phyloP scores from a whole-genome alignment of 441 rosid species.

The Populus trichocarpa region DNA sequence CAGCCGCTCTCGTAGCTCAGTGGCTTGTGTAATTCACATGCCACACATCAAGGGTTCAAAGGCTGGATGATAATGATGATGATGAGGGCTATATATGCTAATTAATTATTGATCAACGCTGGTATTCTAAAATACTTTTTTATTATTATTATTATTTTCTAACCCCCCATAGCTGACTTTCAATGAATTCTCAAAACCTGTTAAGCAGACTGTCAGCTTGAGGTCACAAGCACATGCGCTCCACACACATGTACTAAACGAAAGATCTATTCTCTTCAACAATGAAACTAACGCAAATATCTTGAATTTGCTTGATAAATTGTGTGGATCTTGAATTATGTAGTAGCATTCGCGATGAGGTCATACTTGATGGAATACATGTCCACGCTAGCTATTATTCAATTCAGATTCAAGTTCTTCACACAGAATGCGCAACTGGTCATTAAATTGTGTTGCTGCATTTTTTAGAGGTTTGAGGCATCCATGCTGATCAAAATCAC shows the following conservation, averaged over 20 bases:
- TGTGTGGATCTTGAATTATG: slow-evolving; percentile 9
- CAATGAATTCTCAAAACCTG: slow-evolving; percentile 56
- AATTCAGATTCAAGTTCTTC: slow-evolving; percentile 27
- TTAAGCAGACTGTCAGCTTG: not conserved
- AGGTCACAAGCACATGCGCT: not conserved
- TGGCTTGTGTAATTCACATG: too few relatives aligned
- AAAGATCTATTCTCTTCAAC: not conserved
- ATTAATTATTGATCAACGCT: too few relatives aligned
- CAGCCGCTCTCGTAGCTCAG: too few relatives aligned
- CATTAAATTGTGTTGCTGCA: slow-evolving; percentile 47
- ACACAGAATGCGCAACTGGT: slow-evolving; percentile 30
- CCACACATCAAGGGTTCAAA: too few relatives aligned
- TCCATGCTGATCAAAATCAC: slow-evolving; percentile 43
- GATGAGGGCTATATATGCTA: too few relatives aligned
- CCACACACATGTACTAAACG: not conserved
- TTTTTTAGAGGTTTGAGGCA: slow-evolving; percentile 43
- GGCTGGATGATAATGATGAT: too few relatives aligned
- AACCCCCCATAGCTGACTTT: too few relatives aligned
- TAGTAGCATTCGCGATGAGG: slow-evolving; percentile 35
- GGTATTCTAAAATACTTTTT: too few relatives aligned
- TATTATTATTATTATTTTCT: too few relatives aligned
- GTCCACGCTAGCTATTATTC: slow-evolving; percentile 23
- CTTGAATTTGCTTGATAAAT: not conserved
- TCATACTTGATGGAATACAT: slow-evolving; percentile 43
- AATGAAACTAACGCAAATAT: not conserved